Evolutionary conservation across 2,329 filamentous ascomycete species (phyloP).

Genomic region (Fusarium irregulare): DNA sequence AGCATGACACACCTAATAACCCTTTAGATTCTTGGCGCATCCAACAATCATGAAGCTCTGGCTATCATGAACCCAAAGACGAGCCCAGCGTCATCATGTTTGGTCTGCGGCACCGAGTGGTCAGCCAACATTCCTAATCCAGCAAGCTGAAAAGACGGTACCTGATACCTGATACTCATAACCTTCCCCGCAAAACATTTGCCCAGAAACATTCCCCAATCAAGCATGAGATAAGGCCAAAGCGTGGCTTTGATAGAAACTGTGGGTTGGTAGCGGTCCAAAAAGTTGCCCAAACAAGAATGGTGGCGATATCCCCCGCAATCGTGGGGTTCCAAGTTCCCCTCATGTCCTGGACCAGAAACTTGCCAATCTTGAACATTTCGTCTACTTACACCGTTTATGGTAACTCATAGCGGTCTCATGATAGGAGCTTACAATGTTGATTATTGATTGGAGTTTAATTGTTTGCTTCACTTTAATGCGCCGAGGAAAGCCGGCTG

Average conservation of each 20-base stretch:
- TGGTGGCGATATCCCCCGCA: slow-evolving; percentile 21
- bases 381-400: not conserved
- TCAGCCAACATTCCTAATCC: slow-evolving; percentile 16
- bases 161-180: not conserved
- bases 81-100: not conserved
- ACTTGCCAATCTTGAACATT: slow-evolving; percentile 27
- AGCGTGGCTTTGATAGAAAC: not conserved
- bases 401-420: not conserved
- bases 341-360: slow-evolving; percentile 23
- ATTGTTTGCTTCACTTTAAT: not conserved
- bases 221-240: slow-evolving; percentile 21
- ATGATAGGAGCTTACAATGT: not conserved
- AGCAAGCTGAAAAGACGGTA: not conserved
- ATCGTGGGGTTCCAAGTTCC: slow-evolving; percentile 4
- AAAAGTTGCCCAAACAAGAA: slow-evolving; percentile 35
- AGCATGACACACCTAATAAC: not conserved
- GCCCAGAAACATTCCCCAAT: slow-evolving; percentile 25
- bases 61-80: not conserved
- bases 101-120: not conserved
- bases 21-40: slow-evolving; percentile 18
- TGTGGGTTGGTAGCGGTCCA: slow-evolving; percentile 15
- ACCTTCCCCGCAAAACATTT: not conserved
- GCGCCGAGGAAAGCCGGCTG: not conserved
- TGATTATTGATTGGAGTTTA: not conserved
- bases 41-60: not conserved